phyloP scores from a whole-genome alignment of 768 basidiomycete species.

The Pisolithus marmoratus region DNA sequence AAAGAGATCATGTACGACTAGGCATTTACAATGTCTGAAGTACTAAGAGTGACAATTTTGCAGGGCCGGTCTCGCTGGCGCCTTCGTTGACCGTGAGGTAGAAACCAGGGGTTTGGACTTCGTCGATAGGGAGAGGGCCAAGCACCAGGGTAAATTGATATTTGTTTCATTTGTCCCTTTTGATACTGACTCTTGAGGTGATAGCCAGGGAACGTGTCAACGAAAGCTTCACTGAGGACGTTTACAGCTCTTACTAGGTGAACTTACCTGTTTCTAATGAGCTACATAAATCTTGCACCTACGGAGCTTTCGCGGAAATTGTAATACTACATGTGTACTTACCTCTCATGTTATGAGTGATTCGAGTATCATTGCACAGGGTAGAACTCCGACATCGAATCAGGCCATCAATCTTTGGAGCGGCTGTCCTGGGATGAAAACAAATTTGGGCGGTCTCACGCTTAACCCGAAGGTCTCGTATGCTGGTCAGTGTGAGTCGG shows the following conservation, averaged over 20 bases:
- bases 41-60: neutral
- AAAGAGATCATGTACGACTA: slow-evolving; percentile 7
- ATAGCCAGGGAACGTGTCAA: neutral
- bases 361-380: no score
- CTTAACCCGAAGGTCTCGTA: no score
- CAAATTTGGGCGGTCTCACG: no score
- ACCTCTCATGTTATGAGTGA: no score
- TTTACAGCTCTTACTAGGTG: neutral
- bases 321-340: no score
- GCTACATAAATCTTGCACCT: no score
- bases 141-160: neutral
- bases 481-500: no score
- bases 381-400: no score
- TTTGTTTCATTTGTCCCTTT: neutral
- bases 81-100: slow-evolving; percentile 5
- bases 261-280: no score
- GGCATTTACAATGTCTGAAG: neutral
- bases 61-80: slow-evolving; percentile 4
- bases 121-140: neutral
- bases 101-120: slow-evolving; percentile 7
- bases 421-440: no score
- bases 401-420: no score
- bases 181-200: neutral
- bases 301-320: no score
- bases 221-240: neutral